phyloP scores from a whole-genome alignment of 352 stramenopile species.

The Thraustochytrium sp. region DNA sequence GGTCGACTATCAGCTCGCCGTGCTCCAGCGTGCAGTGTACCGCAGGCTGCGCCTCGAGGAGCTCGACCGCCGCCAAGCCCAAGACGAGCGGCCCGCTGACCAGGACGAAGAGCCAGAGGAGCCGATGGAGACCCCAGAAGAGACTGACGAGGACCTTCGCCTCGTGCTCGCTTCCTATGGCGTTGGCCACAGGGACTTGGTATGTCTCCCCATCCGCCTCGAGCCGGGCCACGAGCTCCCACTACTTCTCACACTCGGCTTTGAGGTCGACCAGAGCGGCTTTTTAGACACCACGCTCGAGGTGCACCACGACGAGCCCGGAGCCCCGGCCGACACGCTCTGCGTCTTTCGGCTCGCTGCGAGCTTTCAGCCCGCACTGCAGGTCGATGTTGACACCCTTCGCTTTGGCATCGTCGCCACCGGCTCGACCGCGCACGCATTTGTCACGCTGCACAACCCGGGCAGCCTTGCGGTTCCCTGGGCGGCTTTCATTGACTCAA shows the following conservation, averaged over 20 bases:
- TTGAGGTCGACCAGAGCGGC: background rate
- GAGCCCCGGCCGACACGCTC: background rate
- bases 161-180: background rate
- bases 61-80: background rate
- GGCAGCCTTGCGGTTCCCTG: background rate
- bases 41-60: background rate
- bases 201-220: background rate
- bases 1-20: background rate
- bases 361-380: constrained; percentile 26
- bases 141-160: background rate
- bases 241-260: background rate
- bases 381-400: background rate
- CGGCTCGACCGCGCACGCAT: background rate
- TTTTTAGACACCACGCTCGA: background rate
- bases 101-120: too few species aligned
- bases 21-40: background rate
- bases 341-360: background rate
- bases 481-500: background rate
- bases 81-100: too few species aligned
- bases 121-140: too few species aligned
- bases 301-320: background rate
- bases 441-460: background rate
- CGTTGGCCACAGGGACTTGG: background rate
- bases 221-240: background rate
- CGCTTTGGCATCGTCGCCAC: constrained; percentile 21